These are phyloP conservation scores for Xylaria cubensis DNA, from an alignment of 495 filamentous ascomycete genomes.

Conservation along the genomic window DNA sequence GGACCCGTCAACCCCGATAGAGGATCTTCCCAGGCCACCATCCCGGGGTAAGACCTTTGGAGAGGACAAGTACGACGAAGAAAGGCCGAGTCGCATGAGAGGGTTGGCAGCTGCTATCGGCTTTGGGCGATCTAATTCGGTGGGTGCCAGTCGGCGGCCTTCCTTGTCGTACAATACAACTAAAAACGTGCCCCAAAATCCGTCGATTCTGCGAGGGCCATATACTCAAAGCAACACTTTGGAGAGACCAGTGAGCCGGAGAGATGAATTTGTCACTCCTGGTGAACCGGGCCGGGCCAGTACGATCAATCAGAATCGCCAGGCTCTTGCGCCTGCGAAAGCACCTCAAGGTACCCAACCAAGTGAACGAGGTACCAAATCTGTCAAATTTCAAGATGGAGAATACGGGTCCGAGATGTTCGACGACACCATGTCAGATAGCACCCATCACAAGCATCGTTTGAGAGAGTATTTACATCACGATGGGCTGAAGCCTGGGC, in stretches of 20 bases:
- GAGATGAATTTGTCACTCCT: constrained; percentile 23
- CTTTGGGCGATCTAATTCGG: constrained; percentile 30
- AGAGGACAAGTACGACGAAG: constrained; percentile 33
- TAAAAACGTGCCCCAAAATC: constrained; percentile 3
- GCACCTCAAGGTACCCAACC: constrained; percentile 24
- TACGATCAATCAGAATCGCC: constrained; percentile 27
- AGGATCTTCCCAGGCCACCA: constrained; percentile 33
- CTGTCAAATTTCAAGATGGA: constrained; percentile 40
- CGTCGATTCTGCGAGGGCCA: constrained; percentile 1
- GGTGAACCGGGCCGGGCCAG: constrained; percentile 16
- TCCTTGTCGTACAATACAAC: constrained; percentile 1
- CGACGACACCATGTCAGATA: constrained; percentile 35
- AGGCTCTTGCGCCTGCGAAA: constrained; percentile 23
- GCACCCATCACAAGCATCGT: constrained; percentile 42
- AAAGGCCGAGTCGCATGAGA: constrained; percentile 29
- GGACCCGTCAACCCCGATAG: constrained; percentile 19
- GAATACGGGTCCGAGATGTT: constrained; percentile 29
- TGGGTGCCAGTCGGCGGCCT: constrained; percentile 25
- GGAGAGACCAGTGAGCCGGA: constrained; percentile 27
- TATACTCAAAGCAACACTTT: constrained; percentile 17
- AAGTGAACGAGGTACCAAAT: constrained; percentile 32
- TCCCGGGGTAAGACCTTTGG: constrained; percentile 37
- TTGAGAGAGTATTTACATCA: constrained; percentile 53
- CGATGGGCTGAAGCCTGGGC: constrained; percentile 49
- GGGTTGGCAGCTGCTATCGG: constrained; percentile 30